Conservation (phyloP, 495 filamentous ascomycete genomes). For the Talaromyces stipitatus region DNA sequence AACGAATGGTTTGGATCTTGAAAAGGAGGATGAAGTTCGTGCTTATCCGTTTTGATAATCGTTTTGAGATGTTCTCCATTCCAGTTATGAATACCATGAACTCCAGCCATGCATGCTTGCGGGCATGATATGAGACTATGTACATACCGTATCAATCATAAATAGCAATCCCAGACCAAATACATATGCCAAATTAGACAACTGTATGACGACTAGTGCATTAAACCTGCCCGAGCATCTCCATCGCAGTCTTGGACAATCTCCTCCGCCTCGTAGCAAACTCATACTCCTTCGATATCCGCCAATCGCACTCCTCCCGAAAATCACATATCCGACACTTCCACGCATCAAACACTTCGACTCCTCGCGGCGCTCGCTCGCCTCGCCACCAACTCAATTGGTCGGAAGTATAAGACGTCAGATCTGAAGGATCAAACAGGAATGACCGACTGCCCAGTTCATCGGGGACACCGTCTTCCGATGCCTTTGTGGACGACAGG, state of each 20-base stretch:
- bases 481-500: slow-evolving; percentile 24
- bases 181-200: not conserved
- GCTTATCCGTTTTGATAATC: slow-evolving; percentile 35
- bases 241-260: slow-evolving; percentile 2
- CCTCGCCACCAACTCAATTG: slow-evolving; percentile 87
- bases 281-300: slow-evolving; percentile 40
- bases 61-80: not conserved
- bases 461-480: slow-evolving; percentile 22
- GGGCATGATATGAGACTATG: not conserved
- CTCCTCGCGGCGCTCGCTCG: slow-evolving; percentile 65
- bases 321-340: slow-evolving; percentile 73
- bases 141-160: not conserved
- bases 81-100: not conserved
- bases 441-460: slow-evolving; percentile 61
- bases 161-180: not conserved
- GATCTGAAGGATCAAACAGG: slow-evolving; percentile 51
- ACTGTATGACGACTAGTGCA: not conserved
- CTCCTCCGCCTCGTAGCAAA: slow-evolving; percentile 22
- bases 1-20: slow-evolving; percentile 51
- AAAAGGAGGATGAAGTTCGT: slow-evolving; percentile 51
- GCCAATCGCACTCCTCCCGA: slow-evolving; percentile 52
- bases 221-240: not conserved
- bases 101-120: not conserved
- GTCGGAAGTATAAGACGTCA: slow-evolving; percentile 57
- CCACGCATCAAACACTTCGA: slow-evolving; percentile 80